Evolutionary conservation across 345 rosid genomes (phyloP).

Genomic region (Rhizophora mangle): DNA sequence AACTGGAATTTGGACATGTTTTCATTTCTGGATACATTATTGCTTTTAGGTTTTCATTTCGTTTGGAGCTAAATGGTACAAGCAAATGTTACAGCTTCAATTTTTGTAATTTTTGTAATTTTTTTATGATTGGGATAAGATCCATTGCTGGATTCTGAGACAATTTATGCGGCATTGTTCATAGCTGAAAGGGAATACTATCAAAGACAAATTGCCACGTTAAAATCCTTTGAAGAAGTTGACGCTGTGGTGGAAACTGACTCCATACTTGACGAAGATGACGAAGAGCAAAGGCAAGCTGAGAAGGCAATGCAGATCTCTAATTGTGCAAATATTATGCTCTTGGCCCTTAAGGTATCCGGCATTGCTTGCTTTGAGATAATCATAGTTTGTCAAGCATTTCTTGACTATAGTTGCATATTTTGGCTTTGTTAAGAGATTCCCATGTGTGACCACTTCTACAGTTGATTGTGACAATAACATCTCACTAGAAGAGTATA

Average conservation of each 20-base stretch:
- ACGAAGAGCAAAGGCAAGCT: conserved; percentile 42
- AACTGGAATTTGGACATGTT: no score
- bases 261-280: conserved; percentile 24
- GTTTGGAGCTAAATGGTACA: no score
- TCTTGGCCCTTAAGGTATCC: conserved; percentile 67
- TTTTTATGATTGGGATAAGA: no score
- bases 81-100: no score
- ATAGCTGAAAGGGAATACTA: conserved; percentile 75
- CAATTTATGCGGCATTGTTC: not conserved
- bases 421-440: no score
- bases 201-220: conserved; percentile 59
- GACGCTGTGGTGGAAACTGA: conserved; percentile 42
- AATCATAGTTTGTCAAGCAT: not conserved
- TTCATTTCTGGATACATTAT: no score
- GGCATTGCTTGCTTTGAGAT: not conserved
- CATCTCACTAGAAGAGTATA: no score
- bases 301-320: conserved; percentile 82
- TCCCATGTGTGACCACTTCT: no score
- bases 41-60: no score
- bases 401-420: not conserved
- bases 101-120: no score
- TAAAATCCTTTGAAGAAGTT: conserved; percentile 77
- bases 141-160: not conserved
- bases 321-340: conserved; percentile 65
- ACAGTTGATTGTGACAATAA: no score